phyloP scores from a whole-genome alignment of 306 rosid genomes.

The Prinsepia uniflora region DNA sequence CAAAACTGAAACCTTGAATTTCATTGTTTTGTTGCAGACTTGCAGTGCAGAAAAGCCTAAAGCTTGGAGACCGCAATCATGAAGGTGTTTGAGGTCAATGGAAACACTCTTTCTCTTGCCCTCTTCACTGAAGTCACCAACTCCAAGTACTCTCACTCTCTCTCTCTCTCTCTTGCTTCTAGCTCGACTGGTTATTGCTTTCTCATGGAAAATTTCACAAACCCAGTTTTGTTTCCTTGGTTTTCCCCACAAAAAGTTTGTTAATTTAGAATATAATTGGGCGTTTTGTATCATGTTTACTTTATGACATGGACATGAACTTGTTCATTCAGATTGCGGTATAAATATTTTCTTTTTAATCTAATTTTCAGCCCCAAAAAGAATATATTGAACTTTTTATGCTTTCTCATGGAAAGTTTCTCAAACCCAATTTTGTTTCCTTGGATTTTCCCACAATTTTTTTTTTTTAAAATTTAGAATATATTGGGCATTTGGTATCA shows the following conservation, averaged over 20 bases:
- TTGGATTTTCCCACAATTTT: neutral
- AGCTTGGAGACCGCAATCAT: constrained; percentile 38
- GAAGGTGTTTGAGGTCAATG: constrained; percentile 60
- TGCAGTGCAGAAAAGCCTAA: constrained; percentile 1
- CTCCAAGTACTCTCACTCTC: constrained; percentile 52
- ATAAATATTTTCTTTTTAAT: too few relatives aligned
- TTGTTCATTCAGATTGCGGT: neutral
- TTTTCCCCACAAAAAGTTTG: neutral
- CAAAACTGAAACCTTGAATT: neutral
- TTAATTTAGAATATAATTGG: neutral
- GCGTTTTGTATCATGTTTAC: neutral
- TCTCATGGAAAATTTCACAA: neutral
- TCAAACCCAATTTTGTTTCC: neutral
- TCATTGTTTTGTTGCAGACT: neutral
- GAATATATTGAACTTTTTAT: neutral
- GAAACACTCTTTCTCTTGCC: constrained; percentile 51
- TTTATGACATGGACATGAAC: neutral
- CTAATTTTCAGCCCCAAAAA: neutral
- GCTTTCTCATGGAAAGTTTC: neutral
- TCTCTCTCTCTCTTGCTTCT: constrained; percentile 1
- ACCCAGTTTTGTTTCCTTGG: neutral
- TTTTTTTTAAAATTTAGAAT: neutral
- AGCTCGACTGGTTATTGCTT: constrained; percentile 1
- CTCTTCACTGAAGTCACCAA: constrained; percentile 71
- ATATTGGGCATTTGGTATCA: neutral